Percentiles rank a stretch among this genome's conserved stretches.
These are phyloP conservation scores for Chlorella vulgaris DNA, from an alignment of 139 green algal species.

Conservation along the genomic window DNA sequence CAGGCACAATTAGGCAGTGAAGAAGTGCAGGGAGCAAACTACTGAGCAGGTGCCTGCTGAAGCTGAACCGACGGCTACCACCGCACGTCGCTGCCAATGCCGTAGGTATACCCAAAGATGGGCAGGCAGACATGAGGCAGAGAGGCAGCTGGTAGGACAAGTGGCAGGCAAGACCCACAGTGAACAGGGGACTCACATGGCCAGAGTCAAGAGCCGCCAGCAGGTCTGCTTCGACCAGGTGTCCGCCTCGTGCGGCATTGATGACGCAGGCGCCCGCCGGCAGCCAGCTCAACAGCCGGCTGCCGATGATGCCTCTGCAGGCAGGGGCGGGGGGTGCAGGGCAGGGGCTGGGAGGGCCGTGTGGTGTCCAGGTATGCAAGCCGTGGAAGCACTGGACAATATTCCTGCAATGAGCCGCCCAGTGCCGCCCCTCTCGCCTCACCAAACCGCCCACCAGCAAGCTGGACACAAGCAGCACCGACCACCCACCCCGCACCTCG, in stretches of 20 bases:
- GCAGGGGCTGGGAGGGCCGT: background rate
- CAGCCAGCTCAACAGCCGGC: conserved; percentile 57
- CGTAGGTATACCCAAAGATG: too few species aligned
- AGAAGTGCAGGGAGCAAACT: too few species aligned
- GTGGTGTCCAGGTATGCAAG: background rate
- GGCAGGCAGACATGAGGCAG: background rate
- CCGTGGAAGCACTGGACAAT: too few species aligned
- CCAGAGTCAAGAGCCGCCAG: conserved; percentile 54
- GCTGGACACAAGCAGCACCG: too few species aligned
- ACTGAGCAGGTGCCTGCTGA: too few species aligned
- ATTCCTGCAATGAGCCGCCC: too few species aligned
- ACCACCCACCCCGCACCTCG: too few species aligned
- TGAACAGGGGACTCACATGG: conserved; percentile 5
- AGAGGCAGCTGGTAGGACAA: background rate
- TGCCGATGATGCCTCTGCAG: conserved; percentile 53
- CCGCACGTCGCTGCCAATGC: too few species aligned
- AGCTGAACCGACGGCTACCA: too few species aligned
- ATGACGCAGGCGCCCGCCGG: conserved; percentile 51
- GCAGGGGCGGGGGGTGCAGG: background rate
- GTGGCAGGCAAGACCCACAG: background rate
- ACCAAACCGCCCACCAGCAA: too few species aligned
- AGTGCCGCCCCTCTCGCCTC: too few species aligned
- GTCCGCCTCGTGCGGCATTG: conserved; percentile 60
- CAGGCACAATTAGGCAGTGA: too few species aligned
- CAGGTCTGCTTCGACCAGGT: conserved; percentile 62